phyloP scores from a whole-genome alignment of 1,139 yeast genomes.

The Meyerozyma sp. region DNA sequence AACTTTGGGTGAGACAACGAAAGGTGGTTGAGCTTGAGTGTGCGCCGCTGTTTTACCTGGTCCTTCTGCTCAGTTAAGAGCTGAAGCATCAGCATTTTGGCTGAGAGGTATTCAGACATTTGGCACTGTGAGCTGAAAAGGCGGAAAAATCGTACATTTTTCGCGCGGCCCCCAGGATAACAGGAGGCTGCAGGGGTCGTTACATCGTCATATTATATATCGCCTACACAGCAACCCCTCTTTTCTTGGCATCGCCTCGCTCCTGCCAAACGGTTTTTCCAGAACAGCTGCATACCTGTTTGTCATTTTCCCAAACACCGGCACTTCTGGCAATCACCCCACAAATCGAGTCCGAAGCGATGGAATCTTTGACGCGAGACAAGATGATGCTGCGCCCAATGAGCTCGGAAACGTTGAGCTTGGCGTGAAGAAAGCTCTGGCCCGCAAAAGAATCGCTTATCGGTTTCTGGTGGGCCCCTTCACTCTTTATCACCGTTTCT shows the following conservation, averaged over 20 bases:
- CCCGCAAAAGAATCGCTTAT: slow-evolving; percentile 40
- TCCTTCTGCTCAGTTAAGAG: slow-evolving; percentile 14
- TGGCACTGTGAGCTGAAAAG: not conserved
- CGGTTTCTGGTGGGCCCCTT: slow-evolving; percentile 30
- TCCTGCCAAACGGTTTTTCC: slow-evolving; percentile 98
- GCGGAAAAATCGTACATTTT: not conserved
- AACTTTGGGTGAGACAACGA: slow-evolving; percentile 2
- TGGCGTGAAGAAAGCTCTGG: slow-evolving; percentile 59
- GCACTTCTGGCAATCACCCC: slow-evolving; percentile 97
- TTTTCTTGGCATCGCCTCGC: slow-evolving; percentile 61
- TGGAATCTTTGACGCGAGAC: slow-evolving; percentile 35
- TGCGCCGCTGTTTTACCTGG: slow-evolving; percentile 10
- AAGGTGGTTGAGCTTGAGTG: slow-evolving; percentile 11
- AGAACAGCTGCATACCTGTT: slow-evolving; percentile 88
- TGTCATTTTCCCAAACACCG: slow-evolving; percentile 94
- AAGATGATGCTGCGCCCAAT: slow-evolving; percentile 81
- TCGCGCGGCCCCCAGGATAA: not conserved
- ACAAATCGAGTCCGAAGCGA: slow-evolving; percentile 46
- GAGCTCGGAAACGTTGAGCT: slow-evolving; percentile 52
- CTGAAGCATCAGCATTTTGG: slow-evolving; percentile 6
- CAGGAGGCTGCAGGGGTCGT: not conserved
- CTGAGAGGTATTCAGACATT: slow-evolving; percentile 2
- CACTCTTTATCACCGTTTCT: slow-evolving; percentile 26
- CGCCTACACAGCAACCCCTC: slow-evolving; percentile 36
- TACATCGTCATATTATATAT: not conserved